Percentiles rank a stretch among this genome's conserved stretches.
Evolutionary conservation across 495 filamentous ascomycete species (phyloP).

Genomic region (Aspergillus diversus): DNA sequence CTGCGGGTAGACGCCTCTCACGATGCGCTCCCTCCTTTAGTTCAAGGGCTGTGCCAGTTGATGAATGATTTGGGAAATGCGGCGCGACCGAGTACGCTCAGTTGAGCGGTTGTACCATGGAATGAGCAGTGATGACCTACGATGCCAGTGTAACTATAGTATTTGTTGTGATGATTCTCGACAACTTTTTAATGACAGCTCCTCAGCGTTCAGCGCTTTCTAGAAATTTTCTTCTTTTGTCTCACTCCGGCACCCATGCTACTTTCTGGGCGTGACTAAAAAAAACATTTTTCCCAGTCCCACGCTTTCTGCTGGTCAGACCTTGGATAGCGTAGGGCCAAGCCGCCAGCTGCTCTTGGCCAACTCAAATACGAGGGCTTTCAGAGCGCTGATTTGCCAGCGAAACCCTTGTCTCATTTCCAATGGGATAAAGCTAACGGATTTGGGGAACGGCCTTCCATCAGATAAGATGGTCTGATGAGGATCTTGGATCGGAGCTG

Average conservation of each 20-base stretch:
- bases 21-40: constrained; percentile 42
- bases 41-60: constrained; percentile 59
- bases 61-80: constrained; percentile 53
- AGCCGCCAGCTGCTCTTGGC: background rate
- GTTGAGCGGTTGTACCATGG: background rate
- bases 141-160: constrained; percentile 5
- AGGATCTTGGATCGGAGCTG: background rate
- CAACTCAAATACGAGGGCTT: background rate
- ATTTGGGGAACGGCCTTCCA: background rate
- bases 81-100: constrained; percentile 8
- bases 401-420: background rate
- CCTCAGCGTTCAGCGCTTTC: background rate
- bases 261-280: no score
- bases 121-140: background rate
- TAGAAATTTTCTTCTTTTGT: background rate
- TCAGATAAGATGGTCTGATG: constrained; percentile 5
- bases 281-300: no score
- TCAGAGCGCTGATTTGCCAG: background rate
- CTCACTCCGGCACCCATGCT: background rate
- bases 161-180: background rate
- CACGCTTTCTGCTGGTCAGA: background rate
- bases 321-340: background rate
- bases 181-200: background rate
- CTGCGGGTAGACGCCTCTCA: constrained; percentile 32
- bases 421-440: background rate